A percentile compares a stretch with the other conserved stretches of the same genome.
Conservation (phyloP, 345 rosid species). For the rapeseed (Brassica napus) region DNA sequence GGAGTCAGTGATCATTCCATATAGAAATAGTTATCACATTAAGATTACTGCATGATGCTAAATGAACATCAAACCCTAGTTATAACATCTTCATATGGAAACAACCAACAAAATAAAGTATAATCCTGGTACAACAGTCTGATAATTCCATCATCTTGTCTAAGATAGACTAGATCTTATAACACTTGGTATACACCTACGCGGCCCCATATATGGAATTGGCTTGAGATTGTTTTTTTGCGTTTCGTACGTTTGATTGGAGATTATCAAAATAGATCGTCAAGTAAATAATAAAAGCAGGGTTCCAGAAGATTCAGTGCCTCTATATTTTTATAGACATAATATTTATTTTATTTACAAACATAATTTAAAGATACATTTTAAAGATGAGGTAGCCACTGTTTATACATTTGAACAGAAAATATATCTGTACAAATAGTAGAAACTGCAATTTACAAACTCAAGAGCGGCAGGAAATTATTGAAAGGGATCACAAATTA, state of each 20-base stretch:
- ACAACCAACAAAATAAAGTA: neutral
- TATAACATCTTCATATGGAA: neutral
- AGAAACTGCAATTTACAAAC: constrained; percentile 8
- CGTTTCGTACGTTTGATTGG: neutral
- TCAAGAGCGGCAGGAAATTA: constrained; percentile 27
- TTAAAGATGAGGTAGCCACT: neutral
- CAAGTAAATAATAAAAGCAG: neutral
- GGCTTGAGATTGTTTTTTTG: neutral
- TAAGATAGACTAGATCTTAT: neutral
- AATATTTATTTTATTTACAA: neutral
- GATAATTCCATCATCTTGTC: neutral
- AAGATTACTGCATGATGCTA: neutral
- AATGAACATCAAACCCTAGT: neutral
- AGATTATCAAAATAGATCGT: neutral
- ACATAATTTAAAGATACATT: neutral
- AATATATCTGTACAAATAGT: neutral
- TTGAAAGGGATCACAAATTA: constrained; percentile 31
- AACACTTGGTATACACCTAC: neutral
- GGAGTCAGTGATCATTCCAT: too few species aligned
- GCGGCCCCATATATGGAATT: neutral
- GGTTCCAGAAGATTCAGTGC: neutral
- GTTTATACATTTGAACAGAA: neutral
- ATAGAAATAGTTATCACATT: too few species aligned
- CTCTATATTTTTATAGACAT: neutral
- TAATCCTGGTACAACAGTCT: neutral